These are phyloP conservation scores for Miscanthus sacchariflorus DNA, from an alignment of 202 grass and related monocot genomes.

Conservation along the genomic window DNA sequence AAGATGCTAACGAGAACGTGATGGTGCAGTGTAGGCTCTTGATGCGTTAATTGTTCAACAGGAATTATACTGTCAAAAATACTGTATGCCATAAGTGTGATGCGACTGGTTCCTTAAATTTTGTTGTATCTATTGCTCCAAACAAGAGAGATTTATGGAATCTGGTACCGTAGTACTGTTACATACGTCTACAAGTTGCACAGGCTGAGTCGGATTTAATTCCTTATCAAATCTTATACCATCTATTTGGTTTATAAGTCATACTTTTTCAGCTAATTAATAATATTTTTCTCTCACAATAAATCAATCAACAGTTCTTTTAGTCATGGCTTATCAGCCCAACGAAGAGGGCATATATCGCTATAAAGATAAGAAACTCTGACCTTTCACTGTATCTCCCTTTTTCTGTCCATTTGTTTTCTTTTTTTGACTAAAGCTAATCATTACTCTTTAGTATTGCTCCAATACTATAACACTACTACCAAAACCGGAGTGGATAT, in stretches of 20 bases:
- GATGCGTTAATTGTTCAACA: not conserved
- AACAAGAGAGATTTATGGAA: not conserved
- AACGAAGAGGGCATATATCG: no score
- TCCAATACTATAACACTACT: not conserved
- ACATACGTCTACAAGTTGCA: not conserved
- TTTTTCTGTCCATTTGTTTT: not conserved
- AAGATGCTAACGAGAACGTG: not conserved
- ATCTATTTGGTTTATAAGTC: no score
- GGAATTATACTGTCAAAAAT: not conserved
- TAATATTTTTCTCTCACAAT: no score
- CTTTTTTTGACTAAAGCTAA: not conserved
- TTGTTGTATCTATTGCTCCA: not conserved
- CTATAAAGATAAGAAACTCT: not conserved
- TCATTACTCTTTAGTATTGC: not conserved
- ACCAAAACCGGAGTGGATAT: slow-evolving; percentile 3
- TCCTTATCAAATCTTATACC: not conserved
- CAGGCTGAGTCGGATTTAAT: not conserved
- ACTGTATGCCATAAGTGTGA: slow-evolving; percentile 8
- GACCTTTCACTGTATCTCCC: not conserved
- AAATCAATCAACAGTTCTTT: no score
- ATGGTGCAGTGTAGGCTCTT: not conserved
- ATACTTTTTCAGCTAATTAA: no score
- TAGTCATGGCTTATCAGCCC: no score
- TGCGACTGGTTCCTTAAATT: not conserved
- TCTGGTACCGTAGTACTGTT: not conserved